phyloP scores from a whole-genome alignment of 2,329 filamentous ascomycete genomes.

The Penicillium freii region DNA sequence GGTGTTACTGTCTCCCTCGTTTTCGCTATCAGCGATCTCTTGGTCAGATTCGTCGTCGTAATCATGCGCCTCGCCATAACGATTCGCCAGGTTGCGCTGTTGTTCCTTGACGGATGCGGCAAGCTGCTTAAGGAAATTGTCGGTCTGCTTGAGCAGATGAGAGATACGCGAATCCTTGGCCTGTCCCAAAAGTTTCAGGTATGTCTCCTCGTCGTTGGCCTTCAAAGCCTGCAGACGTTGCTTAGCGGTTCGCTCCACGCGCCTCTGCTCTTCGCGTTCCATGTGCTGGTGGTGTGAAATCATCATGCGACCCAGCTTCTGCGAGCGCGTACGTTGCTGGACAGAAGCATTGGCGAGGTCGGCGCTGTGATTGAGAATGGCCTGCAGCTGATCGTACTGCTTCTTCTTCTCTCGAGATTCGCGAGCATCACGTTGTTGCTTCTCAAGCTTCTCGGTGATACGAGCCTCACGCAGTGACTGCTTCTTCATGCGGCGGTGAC shows the following conservation, averaged over 20 bases:
- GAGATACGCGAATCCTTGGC: constrained; percentile 99
- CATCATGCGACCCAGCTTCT: constrained; percentile 89
- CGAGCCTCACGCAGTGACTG: constrained; percentile 91
- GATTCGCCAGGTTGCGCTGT: constrained; percentile 76
- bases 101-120: constrained; percentile 92
- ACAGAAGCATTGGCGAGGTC: constrained; percentile 70
- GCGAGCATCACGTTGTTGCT: constrained; percentile 93
- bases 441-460: constrained; percentile 98
- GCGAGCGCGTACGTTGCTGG: constrained; percentile 69
- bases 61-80: constrained; percentile 66
- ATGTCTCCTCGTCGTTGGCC: constrained; percentile 98
- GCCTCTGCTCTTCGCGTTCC: constrained; percentile 98
- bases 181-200: constrained; percentile 94
- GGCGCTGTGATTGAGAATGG: constrained; percentile 76
- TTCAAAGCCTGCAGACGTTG: constrained; percentile 98
- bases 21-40: constrained; percentile 66
- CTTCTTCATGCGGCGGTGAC: constrained; percentile 95
- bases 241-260: constrained; percentile 95
- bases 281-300: constrained; percentile 87
- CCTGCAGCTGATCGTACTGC: constrained; percentile 85
- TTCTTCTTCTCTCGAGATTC: constrained; percentile 98
- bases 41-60: constrained; percentile 61
- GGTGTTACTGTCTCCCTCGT: constrained; percentile 59
- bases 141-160: constrained; percentile 92
- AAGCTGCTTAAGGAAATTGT: constrained; percentile 94